phyloP scores from a whole-genome alignment of 169 alveolate species.

The Eimeria praecox region DNA sequence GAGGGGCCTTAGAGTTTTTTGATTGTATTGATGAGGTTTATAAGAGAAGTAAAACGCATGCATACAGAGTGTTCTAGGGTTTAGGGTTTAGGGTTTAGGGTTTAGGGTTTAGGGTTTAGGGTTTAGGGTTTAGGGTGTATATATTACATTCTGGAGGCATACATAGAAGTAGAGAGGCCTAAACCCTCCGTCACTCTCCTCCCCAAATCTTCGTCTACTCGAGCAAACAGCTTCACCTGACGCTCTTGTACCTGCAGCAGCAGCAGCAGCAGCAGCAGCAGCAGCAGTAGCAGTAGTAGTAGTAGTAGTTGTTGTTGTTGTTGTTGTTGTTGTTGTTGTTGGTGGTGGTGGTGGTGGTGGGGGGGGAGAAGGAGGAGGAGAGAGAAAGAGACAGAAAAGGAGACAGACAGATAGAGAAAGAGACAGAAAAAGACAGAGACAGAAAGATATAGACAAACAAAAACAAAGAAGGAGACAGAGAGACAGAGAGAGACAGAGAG shows the following conservation, averaged over 20 bases:
- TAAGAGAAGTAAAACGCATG: too few relatives aligned
- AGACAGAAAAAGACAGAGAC: not conserved
- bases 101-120: not conserved
- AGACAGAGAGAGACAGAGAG: too few relatives aligned
- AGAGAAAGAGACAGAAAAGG: not conserved
- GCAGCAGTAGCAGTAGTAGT: not conserved
- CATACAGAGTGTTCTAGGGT: too few relatives aligned
- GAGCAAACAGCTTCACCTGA: not conserved
- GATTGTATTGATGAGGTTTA: not conserved
- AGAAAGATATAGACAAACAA: too few relatives aligned
- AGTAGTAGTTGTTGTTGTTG: too few relatives aligned
- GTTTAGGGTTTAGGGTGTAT: not conserved
- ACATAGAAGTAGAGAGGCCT: not conserved
- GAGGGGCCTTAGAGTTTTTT: not conserved
- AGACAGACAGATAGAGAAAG: not conserved
- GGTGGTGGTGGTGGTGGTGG: too few relatives aligned
- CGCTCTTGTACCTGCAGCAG: conserved; percentile 27
- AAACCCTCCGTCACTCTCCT: not conserved
- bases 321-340: too few relatives aligned
- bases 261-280: conserved; percentile 15
- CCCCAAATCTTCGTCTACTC: not conserved
- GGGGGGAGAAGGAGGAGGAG: not conserved
- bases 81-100: not conserved
- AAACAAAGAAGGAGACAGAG: too few relatives aligned
- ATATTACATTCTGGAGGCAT: not conserved